A percentile compares a stretch with the other conserved stretches of the same genome.
Evolutionary conservation across 2,329 filamentous ascomycete genomes (phyloP).

Genomic region (Monilinia aucupariae): DNA sequence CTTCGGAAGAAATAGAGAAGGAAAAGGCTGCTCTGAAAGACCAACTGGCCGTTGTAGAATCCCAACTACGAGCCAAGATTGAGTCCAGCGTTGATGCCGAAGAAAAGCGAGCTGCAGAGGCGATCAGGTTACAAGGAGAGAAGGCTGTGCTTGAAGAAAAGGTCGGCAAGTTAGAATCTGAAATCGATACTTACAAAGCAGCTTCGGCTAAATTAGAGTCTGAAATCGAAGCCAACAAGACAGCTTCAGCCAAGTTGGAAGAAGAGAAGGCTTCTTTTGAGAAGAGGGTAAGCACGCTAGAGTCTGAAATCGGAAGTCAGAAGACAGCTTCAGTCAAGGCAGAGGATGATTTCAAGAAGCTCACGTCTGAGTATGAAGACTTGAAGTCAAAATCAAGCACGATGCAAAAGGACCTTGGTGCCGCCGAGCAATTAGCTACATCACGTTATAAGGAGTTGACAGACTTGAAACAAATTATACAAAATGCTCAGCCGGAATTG

Average conservation of each 20-base stretch:
- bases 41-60: neutral
- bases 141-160: constrained; percentile 59
- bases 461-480: constrained; percentile 71
- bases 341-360: constrained; percentile 31
- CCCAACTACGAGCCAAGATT: constrained; percentile 34
- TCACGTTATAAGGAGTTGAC: constrained; percentile 82
- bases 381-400: constrained; percentile 64
- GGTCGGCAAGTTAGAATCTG: constrained; percentile 64
- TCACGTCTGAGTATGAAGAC: constrained; percentile 56
- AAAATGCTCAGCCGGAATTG: constrained; percentile 82
- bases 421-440: constrained; percentile 80
- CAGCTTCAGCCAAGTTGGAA: constrained; percentile 46
- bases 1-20: neutral
- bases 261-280: constrained; percentile 63
- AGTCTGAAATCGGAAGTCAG: constrained; percentile 58
- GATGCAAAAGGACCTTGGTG: constrained; percentile 76
- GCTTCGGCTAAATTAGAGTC: constrained; percentile 55
- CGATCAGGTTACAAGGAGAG: constrained; percentile 55
- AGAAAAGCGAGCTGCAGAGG: constrained; percentile 45
- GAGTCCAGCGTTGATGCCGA: constrained; percentile 34
- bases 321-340: constrained; percentile 31
- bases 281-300: constrained; percentile 59
- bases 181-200: constrained; percentile 46
- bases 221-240: constrained; percentile 48
- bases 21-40: neutral